phyloP scores from a whole-genome alignment of 2,329 filamentous ascomycete species.

The Xylariaceae sp. region DNA sequence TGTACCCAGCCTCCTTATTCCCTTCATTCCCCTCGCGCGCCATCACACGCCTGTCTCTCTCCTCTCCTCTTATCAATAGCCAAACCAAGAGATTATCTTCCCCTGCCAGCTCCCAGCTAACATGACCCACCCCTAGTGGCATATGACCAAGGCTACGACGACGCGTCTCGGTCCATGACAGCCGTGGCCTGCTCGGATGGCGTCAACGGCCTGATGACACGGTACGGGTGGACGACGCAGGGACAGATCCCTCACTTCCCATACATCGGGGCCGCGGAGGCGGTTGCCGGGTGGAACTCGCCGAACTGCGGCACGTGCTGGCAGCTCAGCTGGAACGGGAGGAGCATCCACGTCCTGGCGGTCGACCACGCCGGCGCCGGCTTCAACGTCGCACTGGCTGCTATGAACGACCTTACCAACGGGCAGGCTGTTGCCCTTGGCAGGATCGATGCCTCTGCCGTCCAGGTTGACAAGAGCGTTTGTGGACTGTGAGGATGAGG shows the following conservation, averaged over 20 bases:
- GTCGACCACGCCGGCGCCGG: conserved; percentile 57
- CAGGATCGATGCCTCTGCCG: conserved; percentile 55
- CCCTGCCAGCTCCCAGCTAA: conserved; percentile 17
- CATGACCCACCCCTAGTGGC: conserved; percentile 57
- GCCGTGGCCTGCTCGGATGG: conserved; percentile 72
- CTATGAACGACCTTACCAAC: conserved; percentile 62
- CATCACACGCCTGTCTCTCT: background rate
- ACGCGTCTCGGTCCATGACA: conserved; percentile 58
- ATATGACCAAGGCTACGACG: conserved; percentile 76
- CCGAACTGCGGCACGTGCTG: conserved; percentile 65
- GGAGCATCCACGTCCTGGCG: conserved; percentile 59
- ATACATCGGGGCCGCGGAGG: conserved; percentile 59
- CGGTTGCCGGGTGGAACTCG: conserved; percentile 63
- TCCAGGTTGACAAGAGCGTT: conserved; percentile 49
- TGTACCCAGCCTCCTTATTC: background rate
- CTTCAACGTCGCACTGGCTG: conserved; percentile 63
- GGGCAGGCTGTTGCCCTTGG: conserved; percentile 57
- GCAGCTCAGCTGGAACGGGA: conserved; percentile 57
- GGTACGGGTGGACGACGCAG: conserved; percentile 64
- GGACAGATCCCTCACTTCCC: conserved; percentile 57
- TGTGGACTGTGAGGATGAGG: conserved; percentile 50
- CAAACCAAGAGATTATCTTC: background rate
- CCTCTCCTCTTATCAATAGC: background rate
- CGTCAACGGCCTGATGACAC: conserved; percentile 67
- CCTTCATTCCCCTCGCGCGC: background rate